Evolutionary conservation across 148 eudicot species (phyloP), one percentile per base, ranked within the genome.

Genomic region (Tetragonia tetragonoides): DNA sequence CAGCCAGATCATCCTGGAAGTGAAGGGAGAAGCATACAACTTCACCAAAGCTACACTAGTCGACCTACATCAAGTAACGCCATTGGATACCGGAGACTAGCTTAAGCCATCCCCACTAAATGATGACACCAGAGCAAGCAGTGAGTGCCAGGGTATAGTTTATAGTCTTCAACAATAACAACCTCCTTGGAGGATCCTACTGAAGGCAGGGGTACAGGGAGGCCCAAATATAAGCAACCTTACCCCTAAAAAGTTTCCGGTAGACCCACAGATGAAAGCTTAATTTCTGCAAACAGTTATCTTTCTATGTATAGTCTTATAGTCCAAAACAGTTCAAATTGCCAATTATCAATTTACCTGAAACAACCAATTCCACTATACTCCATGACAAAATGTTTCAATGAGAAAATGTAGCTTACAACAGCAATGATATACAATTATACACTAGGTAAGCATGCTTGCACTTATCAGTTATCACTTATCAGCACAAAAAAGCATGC

Each of bases 11-110:
- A 16, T 40, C 66, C 7, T 66, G 61, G 12, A 37, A 11, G 34
- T 28, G 34, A 28, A 74, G 66, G 40, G 15, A 53, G 59, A 42
- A n/a, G 17, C 38, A 68, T 8, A 56, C 24, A 5, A 40, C 18
- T 69, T 77, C 12, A 41, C 80, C 3, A 77, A 76, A 28, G 10
- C 20, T 38, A 42, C 21, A 28, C 54, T 39, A 54, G 56, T 9
- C 9, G 72, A 23, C 46, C 57, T 63, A n/a, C 1, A 28, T 59
- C n/a, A 71, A 60, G 51, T 23, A 74, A 12, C 42, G 44, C 63
- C 75, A 6, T 12, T 65, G 5, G 20, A 57, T 5, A 23, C 72
- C 8, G 53, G 24, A 21, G 3, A 15, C 49, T 68, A 37, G 49
- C 46, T 17, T 28, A 28, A 20, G 44, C 11, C 34, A 53, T 71